Conservation (phyloP, 805 yeast species). For the Barnettozyma californica region DNA sequence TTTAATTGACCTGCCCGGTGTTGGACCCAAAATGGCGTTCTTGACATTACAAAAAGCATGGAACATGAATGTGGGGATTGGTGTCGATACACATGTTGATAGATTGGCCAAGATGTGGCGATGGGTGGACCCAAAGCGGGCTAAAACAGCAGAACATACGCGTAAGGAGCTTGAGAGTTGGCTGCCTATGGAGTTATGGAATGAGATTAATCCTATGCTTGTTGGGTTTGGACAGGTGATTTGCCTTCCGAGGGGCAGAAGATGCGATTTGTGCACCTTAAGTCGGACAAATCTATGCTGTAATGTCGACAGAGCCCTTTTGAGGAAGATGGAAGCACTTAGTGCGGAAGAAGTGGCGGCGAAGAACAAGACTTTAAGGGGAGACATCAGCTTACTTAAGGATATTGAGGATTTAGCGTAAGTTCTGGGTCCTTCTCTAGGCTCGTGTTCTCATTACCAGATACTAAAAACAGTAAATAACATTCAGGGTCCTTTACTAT, state of each 20-base stretch:
- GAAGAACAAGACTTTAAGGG: slow-evolving; percentile 31
- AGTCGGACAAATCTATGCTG: slow-evolving; percentile 51
- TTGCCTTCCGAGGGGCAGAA: slow-evolving; percentile 63
- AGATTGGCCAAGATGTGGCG: slow-evolving; percentile 74
- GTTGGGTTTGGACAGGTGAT: slow-evolving; percentile 94
- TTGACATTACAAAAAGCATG: slow-evolving; percentile 78
- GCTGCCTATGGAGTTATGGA: slow-evolving; percentile 74
- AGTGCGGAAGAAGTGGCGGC: slow-evolving; percentile 15
- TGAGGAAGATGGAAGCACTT: slow-evolving; percentile 28
- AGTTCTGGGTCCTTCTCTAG: too few relatives aligned
- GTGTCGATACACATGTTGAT: slow-evolving; percentile 90
- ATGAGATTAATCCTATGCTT: slow-evolving; percentile 74
- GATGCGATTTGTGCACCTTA: slow-evolving; percentile 68
- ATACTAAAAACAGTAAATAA: too few relatives aligned
- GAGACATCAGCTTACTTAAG: slow-evolving; percentile 36
- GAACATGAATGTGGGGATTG: slow-evolving; percentile 75
- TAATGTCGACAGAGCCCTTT: slow-evolving; percentile 44
- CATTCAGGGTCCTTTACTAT: too few relatives aligned
- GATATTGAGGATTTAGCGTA: slow-evolving; percentile 31
- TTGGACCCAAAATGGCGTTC: slow-evolving; percentile 94
- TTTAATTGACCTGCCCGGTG: slow-evolving; percentile 73
- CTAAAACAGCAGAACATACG: slow-evolving; percentile 70
- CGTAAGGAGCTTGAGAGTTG: slow-evolving; percentile 63
- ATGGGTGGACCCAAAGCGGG: slow-evolving; percentile 51
- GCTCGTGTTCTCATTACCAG: too few relatives aligned